Evolutionary conservation across 2,329 filamentous ascomycete species (phyloP), one percentile per base, ranked within the genome.

Genomic region (Aspergillus uvarum): DNA sequence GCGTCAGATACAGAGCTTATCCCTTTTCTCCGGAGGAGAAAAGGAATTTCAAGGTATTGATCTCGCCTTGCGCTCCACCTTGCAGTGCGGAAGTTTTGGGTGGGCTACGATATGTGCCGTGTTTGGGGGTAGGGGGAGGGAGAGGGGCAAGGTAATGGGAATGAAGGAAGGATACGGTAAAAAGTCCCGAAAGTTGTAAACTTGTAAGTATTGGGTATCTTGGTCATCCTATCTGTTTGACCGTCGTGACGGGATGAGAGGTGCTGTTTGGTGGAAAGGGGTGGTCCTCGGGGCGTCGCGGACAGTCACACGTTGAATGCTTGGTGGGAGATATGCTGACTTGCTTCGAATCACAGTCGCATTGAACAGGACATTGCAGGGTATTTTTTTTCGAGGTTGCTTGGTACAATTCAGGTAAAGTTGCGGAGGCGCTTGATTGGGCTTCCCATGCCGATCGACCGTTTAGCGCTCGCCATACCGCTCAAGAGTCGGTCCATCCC

Each of bases 31-130:
- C 61, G 53, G n/a, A 14, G n/a, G 52, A 22, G 64, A 58, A 61
- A 65, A 70, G 68, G 71, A 74, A 76, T 77, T 77, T 79, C 77
- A 80, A 79, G 79, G 78, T 77, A 81, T 79, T 73, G 72, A 74
- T 69, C 79, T 81, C 79, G 77, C 79, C 79, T 80, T 79, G 78
- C 73, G 79, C 80, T 81, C 80, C 79, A 82, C 80, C 80, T 80
- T 78, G 74, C 78, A 76, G 77, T 75, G 79, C 79, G 79, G 80
- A 78, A 61, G 44, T 55, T 16, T 35, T 16, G 1, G 32, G 10
- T 12, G 32, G 32, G 12, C 32, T 35, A 35, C 32, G 44, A 32
- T 35, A 38, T 29, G 26, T 8, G 26, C 26, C 2, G 2, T 29
- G 8, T 8, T 8, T 29, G 29, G 54, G 16, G 16, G n/a, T 49